Percentiles rank a stretch among this genome's conserved stretches.
Evolutionary conservation across 768 basidiomycete genomes (phyloP).

Genomic region (Phylloporus scabripes): DNA sequence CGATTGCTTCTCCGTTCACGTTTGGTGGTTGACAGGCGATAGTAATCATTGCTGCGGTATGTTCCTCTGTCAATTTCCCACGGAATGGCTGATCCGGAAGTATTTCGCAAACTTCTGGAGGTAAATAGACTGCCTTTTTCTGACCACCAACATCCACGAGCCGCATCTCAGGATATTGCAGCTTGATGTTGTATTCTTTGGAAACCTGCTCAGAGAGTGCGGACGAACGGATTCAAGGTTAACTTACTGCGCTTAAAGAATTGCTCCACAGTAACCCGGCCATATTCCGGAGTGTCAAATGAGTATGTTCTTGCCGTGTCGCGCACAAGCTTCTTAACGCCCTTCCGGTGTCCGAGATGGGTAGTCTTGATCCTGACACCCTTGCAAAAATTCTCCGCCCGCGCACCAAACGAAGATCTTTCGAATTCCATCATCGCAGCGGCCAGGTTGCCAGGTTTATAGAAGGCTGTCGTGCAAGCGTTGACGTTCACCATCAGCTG

Average conservation of each 20-base stretch:
- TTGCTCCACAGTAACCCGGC: conserved; percentile 40
- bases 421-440: conserved; percentile 38
- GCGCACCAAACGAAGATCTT: conserved; percentile 52
- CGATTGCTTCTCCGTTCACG: conserved; percentile 43
- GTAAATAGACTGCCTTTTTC: conserved; percentile 37
- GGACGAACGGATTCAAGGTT: not conserved
- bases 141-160: conserved; percentile 45
- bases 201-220: not conserved
- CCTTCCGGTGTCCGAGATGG: conserved; percentile 74
- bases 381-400: conserved; percentile 54
- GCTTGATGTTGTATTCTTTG: conserved; percentile 39
- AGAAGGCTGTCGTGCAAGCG: conserved; percentile 48
- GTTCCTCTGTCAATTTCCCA: conserved; percentile 53
- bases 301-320: conserved; percentile 34
- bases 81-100: conserved; percentile 36
- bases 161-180: conserved; percentile 38
- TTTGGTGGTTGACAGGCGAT: conserved; percentile 46
- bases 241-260: conserved; percentile 46
- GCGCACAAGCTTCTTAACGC: conserved; percentile 51
- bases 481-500: conserved; percentile 51
- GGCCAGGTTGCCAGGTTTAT: conserved; percentile 40
- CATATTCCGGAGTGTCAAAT: conserved; percentile 38
- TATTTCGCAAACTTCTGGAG: conserved; percentile 47
- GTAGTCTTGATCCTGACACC: conserved; percentile 60
- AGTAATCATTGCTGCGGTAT: conserved; percentile 47